These are phyloP conservation scores for Xylaria telfairii DNA, from an alignment of 495 filamentous ascomycete species.

Conservation along the genomic window DNA sequence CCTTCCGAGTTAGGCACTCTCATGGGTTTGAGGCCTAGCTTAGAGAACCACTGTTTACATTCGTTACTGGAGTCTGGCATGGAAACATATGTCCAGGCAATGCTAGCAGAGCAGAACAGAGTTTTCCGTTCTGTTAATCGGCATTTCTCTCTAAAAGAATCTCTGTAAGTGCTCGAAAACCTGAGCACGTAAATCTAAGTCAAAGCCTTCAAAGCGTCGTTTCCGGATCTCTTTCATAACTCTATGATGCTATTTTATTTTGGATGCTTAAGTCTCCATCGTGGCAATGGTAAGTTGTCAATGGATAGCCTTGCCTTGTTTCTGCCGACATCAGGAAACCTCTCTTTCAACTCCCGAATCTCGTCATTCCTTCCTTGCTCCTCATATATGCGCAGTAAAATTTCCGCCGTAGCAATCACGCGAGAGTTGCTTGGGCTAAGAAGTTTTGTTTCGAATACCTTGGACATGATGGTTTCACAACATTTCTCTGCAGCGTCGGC, in stretches of 20 bases:
- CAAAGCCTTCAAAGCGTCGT: neutral
- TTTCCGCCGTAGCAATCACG: constrained; percentile 31
- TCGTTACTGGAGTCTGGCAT: too few species aligned
- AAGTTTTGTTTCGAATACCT: constrained; percentile 21
- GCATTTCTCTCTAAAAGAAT: too few species aligned
- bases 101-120: too few species aligned
- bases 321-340: constrained; percentile 15
- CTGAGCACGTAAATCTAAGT: neutral
- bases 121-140: too few species aligned
- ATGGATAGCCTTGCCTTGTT: constrained; percentile 9
- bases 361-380: constrained; percentile 26
- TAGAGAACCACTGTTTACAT: too few species aligned
- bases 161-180: too few species aligned
- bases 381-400: constrained; percentile 32
- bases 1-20: too few species aligned
- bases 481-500: constrained; percentile 20
- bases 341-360: constrained; percentile 22
- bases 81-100: too few species aligned
- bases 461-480: constrained; percentile 16
- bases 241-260: neutral
- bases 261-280: constrained; percentile 5
- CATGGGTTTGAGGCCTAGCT: too few species aligned
- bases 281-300: constrained; percentile 19
- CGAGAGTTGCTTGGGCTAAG: constrained; percentile 31
- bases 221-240: neutral